Conservation (phyloP, 257 asterid species). For the Leptodermis oblonga region DNA sequence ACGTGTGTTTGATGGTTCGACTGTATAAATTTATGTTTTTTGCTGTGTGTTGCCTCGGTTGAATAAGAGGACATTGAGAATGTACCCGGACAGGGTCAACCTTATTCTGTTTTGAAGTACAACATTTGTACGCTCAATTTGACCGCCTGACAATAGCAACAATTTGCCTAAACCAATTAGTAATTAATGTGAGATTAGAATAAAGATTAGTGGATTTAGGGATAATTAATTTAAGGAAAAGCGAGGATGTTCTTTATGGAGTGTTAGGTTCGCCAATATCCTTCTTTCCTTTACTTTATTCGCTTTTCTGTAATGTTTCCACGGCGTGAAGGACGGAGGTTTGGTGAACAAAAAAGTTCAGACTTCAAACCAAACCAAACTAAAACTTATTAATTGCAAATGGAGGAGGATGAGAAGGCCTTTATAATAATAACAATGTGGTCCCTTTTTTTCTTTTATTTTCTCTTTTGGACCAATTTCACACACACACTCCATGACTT, state of each 20-base stretch:
- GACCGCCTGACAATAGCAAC: too few species aligned
- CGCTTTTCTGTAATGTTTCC: slow-evolving; percentile 4
- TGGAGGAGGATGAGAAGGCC: too few species aligned
- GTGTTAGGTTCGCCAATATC: neutral
- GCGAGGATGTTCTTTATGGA: neutral
- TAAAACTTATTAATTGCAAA: too few species aligned
- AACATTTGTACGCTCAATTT: neutral
- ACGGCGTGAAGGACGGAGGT: slow-evolving; percentile 22
- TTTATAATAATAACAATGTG: neutral
- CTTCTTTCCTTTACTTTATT: neutral
- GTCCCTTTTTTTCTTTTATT: too few species aligned
- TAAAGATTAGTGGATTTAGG: neutral
- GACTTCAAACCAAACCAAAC: neutral
- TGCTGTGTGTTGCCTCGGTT: neutral
- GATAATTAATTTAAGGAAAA: neutral
- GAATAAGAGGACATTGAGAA: neutral
- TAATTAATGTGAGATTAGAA: neutral
- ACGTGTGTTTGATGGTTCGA: too few species aligned
- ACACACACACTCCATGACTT: too few species aligned
- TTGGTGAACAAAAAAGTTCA: neutral
- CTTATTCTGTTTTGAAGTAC: neutral
- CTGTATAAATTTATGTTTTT: too few species aligned
- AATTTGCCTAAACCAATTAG: too few species aligned
- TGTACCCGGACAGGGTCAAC: neutral
- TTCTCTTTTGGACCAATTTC: too few species aligned